phyloP scores from a whole-genome alignment of 805 yeast genomes.

The Kodamaea neixiangensis region DNA sequence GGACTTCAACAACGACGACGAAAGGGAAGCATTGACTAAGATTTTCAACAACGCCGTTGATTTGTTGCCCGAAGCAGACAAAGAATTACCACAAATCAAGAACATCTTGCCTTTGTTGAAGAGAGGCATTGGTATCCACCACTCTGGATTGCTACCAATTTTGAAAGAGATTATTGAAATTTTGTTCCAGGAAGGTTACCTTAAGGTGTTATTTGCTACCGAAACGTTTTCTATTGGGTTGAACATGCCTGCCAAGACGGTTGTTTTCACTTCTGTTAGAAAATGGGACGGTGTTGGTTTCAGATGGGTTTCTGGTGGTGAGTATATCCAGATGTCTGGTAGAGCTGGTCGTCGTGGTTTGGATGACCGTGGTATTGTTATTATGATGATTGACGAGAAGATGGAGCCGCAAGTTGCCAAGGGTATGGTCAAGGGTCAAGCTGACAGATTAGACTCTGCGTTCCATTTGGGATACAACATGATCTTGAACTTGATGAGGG shows the following conservation, averaged over 20 bases:
- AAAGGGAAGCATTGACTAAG: conserved; percentile 85
- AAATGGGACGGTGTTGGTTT: conserved; percentile 98
- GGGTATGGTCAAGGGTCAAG: conserved; percentile 99
- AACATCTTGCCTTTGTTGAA: conserved; percentile 84
- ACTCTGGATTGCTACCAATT: conserved; percentile 92
- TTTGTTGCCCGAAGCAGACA: conserved; percentile 84
- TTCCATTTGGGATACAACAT: conserved; percentile 97
- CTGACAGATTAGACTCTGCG: conserved; percentile 95
- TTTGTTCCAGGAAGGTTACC: conserved; percentile 92
- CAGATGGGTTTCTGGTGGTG: conserved; percentile 99
- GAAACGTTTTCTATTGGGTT: conserved; percentile 98
- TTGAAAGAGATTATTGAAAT: conserved; percentile 94
- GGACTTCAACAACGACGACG: conserved; percentile 92
- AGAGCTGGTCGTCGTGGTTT: conserved; percentile 99
- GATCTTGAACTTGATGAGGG: conserved; percentile 94
- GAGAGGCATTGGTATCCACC: conserved; percentile 98
- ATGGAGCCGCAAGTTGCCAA: conserved; percentile 99
- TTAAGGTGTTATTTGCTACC: conserved; percentile 94
- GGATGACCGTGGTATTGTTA: conserved; percentile 98
- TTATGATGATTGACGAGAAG: conserved; percentile 98
- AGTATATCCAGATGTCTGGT: conserved; percentile 99
- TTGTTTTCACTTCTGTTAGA: conserved; percentile 94
- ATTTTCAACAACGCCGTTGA: conserved; percentile 90
- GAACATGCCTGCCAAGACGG: conserved; percentile 99
- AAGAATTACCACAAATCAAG: conserved; percentile 91